Conservation (phyloP, 1,139 yeast species). For the Kodamaea fungicola region DNA sequence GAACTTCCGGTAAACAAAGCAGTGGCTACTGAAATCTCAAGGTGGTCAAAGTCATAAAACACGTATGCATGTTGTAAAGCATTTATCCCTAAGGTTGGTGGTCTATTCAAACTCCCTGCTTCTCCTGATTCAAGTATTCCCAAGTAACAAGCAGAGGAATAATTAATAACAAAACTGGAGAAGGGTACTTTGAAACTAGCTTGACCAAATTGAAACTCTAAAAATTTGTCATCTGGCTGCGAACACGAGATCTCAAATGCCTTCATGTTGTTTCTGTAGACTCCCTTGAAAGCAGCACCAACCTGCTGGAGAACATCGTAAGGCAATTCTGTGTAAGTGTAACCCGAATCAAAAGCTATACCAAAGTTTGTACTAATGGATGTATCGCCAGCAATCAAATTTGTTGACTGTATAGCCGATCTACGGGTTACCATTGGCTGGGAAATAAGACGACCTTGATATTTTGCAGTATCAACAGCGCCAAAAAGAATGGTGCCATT, state of each 20-base stretch:
- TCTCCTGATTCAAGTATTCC: conserved; percentile 4
- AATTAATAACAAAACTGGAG: conserved; percentile 9
- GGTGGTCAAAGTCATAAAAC: conserved; percentile 16
- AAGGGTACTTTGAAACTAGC: conserved; percentile 14
- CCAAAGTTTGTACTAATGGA: conserved; percentile 2
- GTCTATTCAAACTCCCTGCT: conserved; percentile 4
- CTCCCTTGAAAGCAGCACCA: conserved; percentile 18
- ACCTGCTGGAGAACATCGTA: conserved; percentile 30
- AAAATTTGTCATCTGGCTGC: conserved; percentile 6
- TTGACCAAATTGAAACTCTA: conserved; percentile 13
- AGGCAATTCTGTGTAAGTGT: conserved; percentile 25
- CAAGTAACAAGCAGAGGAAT: conserved; percentile 4
- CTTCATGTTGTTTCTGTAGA: background rate
- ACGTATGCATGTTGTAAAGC: conserved; percentile 28
- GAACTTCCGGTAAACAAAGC: conserved; percentile 11
- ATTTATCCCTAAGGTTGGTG: conserved; percentile 23
- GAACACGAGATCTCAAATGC: conserved; percentile 23
- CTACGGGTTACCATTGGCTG: conserved; percentile 3
- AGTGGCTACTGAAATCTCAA: conserved; percentile 14
- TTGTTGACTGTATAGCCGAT: conserved; percentile 2
- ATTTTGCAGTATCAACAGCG: conserved; percentile 18
- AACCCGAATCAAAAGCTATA: conserved; percentile 6
- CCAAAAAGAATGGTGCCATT: conserved; percentile 34
- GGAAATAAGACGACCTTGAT: conserved; percentile 12
- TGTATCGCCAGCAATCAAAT: background rate